Conservation (phyloP, 2,329 filamentous ascomycete species). For the Fusarium sp. region DNA sequence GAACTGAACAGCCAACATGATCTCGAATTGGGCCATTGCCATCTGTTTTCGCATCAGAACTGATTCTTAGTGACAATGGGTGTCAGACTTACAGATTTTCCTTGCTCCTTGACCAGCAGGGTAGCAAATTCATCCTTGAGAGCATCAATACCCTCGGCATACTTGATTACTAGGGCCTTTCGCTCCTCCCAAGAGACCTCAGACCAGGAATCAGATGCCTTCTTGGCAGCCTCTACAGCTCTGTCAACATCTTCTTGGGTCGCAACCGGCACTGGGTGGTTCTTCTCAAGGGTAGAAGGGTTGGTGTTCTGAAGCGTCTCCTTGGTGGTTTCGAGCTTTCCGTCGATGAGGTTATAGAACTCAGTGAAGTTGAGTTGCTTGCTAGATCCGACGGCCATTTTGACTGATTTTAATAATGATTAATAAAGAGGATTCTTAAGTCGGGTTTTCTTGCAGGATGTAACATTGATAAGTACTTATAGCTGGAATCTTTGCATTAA, state of each 20-base stretch:
- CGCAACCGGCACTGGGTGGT: neutral
- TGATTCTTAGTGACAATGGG: neutral
- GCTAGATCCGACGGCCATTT: neutral
- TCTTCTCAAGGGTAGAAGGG: neutral
- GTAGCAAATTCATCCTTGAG: neutral
- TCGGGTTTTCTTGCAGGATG: neutral
- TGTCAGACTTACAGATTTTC: neutral
- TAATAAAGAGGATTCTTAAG: neutral
- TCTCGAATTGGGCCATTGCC: neutral
- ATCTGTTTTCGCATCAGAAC: neutral
- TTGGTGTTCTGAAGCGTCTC: neutral
- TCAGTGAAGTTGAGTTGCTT: neutral
- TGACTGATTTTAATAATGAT: neutral
- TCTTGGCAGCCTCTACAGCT: neutral
- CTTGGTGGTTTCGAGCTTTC: neutral
- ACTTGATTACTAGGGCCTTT: neutral
- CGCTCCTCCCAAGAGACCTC: neutral
- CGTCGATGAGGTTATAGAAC: neutral
- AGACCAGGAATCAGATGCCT: neutral
- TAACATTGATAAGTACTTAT: neutral
- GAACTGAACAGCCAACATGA: neutral
- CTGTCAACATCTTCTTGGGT: neutral
- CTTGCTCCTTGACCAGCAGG: neutral
- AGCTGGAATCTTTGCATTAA: neutral
- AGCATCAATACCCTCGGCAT: neutral